Base-by-base conservation (phyloP, 148 eudicot species). In the Silene latifolia region DNA sequence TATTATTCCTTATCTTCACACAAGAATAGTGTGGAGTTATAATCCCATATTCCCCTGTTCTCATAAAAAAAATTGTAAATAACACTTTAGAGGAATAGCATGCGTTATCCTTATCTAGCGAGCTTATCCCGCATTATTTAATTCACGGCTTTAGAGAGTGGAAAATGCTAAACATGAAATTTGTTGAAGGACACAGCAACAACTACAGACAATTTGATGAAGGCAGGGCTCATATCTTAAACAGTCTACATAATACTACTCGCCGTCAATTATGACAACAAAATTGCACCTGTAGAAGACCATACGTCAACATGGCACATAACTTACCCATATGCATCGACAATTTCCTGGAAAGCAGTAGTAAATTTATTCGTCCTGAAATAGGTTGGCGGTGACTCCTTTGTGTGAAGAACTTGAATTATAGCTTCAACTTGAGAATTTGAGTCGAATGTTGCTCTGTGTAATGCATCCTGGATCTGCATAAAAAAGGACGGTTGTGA, bases 271-370 rank as follows among this genome's bases (percentile, higher is more conserved):
- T 67, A 51, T 51, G 32, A 25, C 35, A 24, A 23, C 65, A 61
- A 21, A 61, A 61, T 8, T 9, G 35, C 65, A 61, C 65, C 32
- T 12, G 14, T 61, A 24, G 14, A 61, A 61, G 24, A 61, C 15
- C 29, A 61, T 61, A 61, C 1, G 23, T 61, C 29, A 62, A 62
- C 11, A 63, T 63, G 67, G 67, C n/a, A 74, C 25, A 66, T 66
- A 74, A 74, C 96, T 90, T 74, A 92, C 98, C 99, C 99, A 84
- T 95, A 95, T 39, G 99, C 93, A 86, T 95, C 99, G 75, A 95
- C 97, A 80, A 95, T 95, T 74, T 87, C 97, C 84, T 95, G 97
- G 74, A 84, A 90, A 66, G 97, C 79, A 76, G 83, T 64, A 23
- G 97, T 95, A 79, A 95, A 88, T 76, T 92, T 95, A 83, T 92